Conservation (phyloP, 495 filamentous ascomycete genomes). For the Neurospora tetraspora region DNA sequence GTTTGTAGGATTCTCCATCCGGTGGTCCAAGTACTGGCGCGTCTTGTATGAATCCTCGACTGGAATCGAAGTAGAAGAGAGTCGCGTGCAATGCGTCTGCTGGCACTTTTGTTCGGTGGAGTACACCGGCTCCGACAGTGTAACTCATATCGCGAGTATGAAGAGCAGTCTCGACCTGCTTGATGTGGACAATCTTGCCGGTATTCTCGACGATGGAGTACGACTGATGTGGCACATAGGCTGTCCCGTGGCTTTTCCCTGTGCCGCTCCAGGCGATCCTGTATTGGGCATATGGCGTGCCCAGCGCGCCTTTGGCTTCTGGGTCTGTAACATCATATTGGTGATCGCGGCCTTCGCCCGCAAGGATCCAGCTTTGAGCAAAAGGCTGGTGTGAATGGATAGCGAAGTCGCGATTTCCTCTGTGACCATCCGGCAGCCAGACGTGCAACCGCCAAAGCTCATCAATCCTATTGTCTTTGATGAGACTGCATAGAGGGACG, state of each 20-base stretch:
- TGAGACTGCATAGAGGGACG: conserved; percentile 18
- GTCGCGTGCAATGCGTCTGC: conserved; percentile 10
- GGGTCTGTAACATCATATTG: neutral
- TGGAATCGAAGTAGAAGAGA: conserved; percentile 13
- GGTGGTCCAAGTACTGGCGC: conserved; percentile 11
- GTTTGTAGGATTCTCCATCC: conserved; percentile 7
- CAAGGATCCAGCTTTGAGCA: conserved; percentile 18
- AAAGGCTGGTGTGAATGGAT: conserved; percentile 18
- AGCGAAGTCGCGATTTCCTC: conserved; percentile 7
- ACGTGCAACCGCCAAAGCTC: conserved; percentile 18
- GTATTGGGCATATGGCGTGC: conserved; percentile 11
- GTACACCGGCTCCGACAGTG: conserved; percentile 5
- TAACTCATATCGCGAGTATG: conserved; percentile 7
- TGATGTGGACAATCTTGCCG: neutral
- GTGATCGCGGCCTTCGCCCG: conserved; percentile 14
- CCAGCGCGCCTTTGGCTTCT: neutral
- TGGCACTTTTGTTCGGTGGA: conserved; percentile 5
- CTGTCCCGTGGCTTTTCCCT: conserved; percentile 1
- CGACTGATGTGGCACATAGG: conserved; percentile 8
- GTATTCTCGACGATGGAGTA: conserved; percentile 11
- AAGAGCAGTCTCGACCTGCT: neutral
- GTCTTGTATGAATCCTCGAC: conserved; percentile 7
- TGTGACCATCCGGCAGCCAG: conserved; percentile 12
- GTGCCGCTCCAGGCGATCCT: conserved; percentile 9
- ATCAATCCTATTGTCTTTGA: conserved; percentile 12